Base-by-base conservation (phyloP, 768 basidiomycete genomes). In the Rhodotorula babjevae region DNA sequence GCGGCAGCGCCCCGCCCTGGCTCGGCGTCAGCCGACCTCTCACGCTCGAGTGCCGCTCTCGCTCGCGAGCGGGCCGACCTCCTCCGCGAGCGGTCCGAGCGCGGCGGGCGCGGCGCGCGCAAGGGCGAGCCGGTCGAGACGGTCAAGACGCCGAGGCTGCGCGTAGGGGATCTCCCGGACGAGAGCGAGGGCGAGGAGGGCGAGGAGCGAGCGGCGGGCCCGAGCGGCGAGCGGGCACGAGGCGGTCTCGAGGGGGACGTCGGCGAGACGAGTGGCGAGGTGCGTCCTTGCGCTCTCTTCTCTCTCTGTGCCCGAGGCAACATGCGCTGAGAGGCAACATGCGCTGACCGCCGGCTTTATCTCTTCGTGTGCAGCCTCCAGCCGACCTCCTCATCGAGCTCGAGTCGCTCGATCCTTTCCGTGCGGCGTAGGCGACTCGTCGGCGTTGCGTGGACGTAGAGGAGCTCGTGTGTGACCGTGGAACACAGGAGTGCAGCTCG, bases 51-150 rank as follows among this genome's bases (percentile, higher is more conserved):
- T 29, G 65, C 65, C n/a, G 65, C 71, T 12, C 40, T 62, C 47
- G 56, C 40, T 9, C 55, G 71, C 2, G 71, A 72, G 33, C 65
- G 31, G 4, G 46, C 46, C 36, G 71, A 72, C 2, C 61, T 72
- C 16, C 56, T 31, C 18, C 61, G 71, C 21, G 71, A 72, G 42
- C 42, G 70, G n/a, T 46, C 27, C 10, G 70, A 71, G 49, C 60
- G 70, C 12, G 70, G 65, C 16, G 70, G 65, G 12, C 23, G n/a
- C 3, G 47, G 44, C 6, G 53, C 53, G 29, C 12, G 55, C 5
- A 16, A 15, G 18, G 46, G 47, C 2, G 46, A 33, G 16, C 14
- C 1, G 36, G 42, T 27, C 40, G 27, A 44, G 59, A 59, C 64
- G 21, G 21, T 50, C 11, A 44, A 1, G 67, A 42, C 42, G 60